Percentiles rank a stretch among this genome's conserved stretches.
Evolutionary conservation across 495 filamentous ascomycete genomes (phyloP).

Genomic region (Xeromyces bisporus): DNA sequence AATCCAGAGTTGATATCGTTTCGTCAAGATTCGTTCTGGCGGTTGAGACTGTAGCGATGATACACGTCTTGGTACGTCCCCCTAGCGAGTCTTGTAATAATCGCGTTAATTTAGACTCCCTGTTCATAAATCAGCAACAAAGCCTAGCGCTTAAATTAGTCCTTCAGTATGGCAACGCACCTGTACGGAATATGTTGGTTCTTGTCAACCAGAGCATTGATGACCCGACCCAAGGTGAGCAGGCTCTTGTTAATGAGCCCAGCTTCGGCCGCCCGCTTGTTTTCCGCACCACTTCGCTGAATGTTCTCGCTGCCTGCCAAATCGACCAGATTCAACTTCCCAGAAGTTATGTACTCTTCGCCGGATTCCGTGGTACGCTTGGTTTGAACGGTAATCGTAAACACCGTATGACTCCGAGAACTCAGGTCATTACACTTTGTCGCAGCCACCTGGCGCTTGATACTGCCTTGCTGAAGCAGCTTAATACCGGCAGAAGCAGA

Average conservation of each 20-base stretch:
- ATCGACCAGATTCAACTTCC: slow-evolving; percentile 93
- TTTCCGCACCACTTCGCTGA: slow-evolving; percentile 87
- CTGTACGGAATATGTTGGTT: slow-evolving; percentile 81
- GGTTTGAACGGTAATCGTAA: slow-evolving; percentile 79
- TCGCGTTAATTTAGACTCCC: slow-evolving; percentile 91
- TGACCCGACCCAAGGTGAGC: slow-evolving; percentile 85
- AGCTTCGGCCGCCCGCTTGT: slow-evolving; percentile 89
- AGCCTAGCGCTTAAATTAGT: no score
- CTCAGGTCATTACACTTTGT: slow-evolving; percentile 98
- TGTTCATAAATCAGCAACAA: no score
- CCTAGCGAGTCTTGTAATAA: slow-evolving; percentile 92
- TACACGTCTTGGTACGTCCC: slow-evolving; percentile 91
- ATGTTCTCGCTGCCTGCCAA: slow-evolving; percentile 96
- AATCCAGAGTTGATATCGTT: slow-evolving; percentile 93
- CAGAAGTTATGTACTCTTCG: slow-evolving; percentile 82
- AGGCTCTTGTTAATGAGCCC: slow-evolving; percentile 96
- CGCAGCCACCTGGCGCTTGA: slow-evolving; percentile 88
- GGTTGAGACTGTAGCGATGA: slow-evolving; percentile 91
- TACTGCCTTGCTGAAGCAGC: slow-evolving; percentile 73
- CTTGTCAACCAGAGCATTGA: slow-evolving; percentile 91
- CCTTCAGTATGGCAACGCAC: no score
- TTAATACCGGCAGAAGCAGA: slow-evolving; percentile 70
- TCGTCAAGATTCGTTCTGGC: slow-evolving; percentile 91
- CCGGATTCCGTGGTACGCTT: slow-evolving; percentile 67
- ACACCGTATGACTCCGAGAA: slow-evolving; percentile 89